These are phyloP conservation scores for Zasmidium cellare DNA, from an alignment of 2,329 filamentous ascomycete genomes.

Conservation along the genomic window DNA sequence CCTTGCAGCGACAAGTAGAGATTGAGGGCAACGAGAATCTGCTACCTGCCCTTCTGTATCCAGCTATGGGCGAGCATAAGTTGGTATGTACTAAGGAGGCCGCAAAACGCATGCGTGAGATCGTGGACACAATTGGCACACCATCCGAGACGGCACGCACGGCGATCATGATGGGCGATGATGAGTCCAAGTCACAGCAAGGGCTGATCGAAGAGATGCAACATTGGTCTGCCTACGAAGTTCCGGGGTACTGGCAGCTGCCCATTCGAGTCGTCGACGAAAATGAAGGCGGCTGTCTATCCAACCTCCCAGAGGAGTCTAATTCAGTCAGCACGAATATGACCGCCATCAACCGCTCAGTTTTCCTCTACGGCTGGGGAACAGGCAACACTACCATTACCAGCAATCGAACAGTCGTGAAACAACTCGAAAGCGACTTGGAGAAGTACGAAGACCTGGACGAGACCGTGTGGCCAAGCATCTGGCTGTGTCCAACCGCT, in stretches of 20 bases:
- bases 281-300: conserved; percentile 36
- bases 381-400: conserved; percentile 65
- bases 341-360: conserved; percentile 65
- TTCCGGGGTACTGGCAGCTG: conserved; percentile 58
- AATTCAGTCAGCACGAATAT: conserved; percentile 49
- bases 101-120: conserved; percentile 64
- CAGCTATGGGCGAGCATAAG: conserved; percentile 55
- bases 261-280: conserved; percentile 60
- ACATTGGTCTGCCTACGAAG: conserved; percentile 54
- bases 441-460: conserved; percentile 54
- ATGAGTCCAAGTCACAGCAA: conserved; percentile 33
- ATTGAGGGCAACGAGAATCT: conserved; percentile 63
- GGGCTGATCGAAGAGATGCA: conserved; percentile 35
- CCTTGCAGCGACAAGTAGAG: conserved; percentile 65
- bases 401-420: conserved; percentile 67
- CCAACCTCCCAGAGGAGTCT: conserved; percentile 49
- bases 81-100: conserved; percentile 69
- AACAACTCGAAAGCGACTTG: conserved; percentile 62
- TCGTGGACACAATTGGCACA: conserved; percentile 65
- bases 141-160: conserved; percentile 61
- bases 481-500: conserved; percentile 66
- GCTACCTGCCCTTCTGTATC: conserved; percentile 62
- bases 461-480: conserved; percentile 56
- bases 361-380: conserved; percentile 73
- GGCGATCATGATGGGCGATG: conserved; percentile 57